A percentile compares a stretch with the other conserved stretches of the same genome.
These are phyloP conservation scores for Backusella westeae DNA, from an alignment of 192 early-diverging fungal genomes.

Conservation along the genomic window DNA sequence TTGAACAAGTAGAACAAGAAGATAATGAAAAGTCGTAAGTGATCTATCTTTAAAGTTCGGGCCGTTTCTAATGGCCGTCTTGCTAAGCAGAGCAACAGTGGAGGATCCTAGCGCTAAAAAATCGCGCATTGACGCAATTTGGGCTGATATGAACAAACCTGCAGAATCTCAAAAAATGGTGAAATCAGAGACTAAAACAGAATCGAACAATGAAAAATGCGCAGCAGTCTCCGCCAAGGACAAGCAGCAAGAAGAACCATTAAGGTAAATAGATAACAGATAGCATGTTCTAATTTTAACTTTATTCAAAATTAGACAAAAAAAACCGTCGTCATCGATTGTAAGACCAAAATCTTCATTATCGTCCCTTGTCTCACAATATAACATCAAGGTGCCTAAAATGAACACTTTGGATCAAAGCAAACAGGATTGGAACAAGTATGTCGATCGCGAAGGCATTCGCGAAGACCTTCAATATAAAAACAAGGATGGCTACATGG, in stretches of 20 bases:
- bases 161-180: background rate
- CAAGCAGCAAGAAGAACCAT: background rate
- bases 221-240: background rate
- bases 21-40: slow-evolving; percentile 7
- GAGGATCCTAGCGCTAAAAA: slow-evolving; percentile 20
- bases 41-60: background rate
- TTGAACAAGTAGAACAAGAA: background rate
- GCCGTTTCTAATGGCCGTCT: background rate
- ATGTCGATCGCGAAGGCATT: slow-evolving; percentile 62
- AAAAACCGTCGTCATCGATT: background rate
- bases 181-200: slow-evolving; percentile 2
- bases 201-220: background rate
- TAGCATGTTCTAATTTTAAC: background rate
- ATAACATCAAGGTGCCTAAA: slow-evolving; percentile 55
- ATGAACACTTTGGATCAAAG: slow-evolving; percentile 70
- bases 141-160: slow-evolving; percentile 53
- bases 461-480: slow-evolving; percentile 59
- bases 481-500: slow-evolving; percentile 74
- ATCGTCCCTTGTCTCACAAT: slow-evolving; percentile 28
- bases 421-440: slow-evolving; percentile 66
- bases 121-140: slow-evolving; percentile 48
- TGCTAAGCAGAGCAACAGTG: background rate
- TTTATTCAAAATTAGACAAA: slow-evolving; percentile 6
- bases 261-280: slow-evolving; percentile 1
- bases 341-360: slow-evolving; percentile 35